A percentile compares a stretch with the other conserved stretches of the same genome.
These are phyloP conservation scores for Byssochlamys sp. DNA, from an alignment of 2,329 filamentous ascomycete genomes.

Conservation along the genomic window DNA sequence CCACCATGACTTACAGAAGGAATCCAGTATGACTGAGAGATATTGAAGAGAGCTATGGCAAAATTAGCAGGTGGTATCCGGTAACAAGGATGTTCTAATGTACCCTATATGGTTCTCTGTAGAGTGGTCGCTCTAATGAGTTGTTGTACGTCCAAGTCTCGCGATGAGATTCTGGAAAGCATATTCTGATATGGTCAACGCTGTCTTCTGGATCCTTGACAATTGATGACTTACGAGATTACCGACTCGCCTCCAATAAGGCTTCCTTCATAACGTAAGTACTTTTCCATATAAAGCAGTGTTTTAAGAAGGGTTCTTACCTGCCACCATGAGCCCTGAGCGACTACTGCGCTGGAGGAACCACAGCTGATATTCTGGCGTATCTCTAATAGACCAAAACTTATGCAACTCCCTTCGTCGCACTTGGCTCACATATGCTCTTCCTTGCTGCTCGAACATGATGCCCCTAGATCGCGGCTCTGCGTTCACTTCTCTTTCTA, in stretches of 20 bases:
- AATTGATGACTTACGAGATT: conserved; percentile 19
- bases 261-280: conserved; percentile 17
- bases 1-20: conserved; percentile 18
- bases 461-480: conserved; percentile 8
- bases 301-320: conserved; percentile 15
- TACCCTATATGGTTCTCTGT: conserved; percentile 25
- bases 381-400: conserved; percentile 14
- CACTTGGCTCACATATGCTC: conserved; percentile 24
- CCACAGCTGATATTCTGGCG: conserved; percentile 16
- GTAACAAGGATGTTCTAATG: background rate
- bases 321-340: conserved; percentile 27
- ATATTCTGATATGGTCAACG: conserved; percentile 14
- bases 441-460: conserved; percentile 18
- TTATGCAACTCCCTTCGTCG: conserved; percentile 20
- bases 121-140: conserved; percentile 22
- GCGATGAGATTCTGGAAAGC: conserved; percentile 22
- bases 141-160: conserved; percentile 23
- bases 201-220: background rate
- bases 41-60: conserved; percentile 24
- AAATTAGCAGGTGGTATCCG: background rate
- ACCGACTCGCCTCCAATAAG: conserved; percentile 19
- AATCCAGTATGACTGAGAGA: conserved; percentile 27
- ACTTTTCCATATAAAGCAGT: background rate
- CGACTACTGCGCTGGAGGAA: conserved; percentile 15
- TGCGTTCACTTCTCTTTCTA: conserved; percentile 21